Conservation (phyloP, 2,329 filamentous ascomycete genomes). For the Aspergillus calidoustus region DNA sequence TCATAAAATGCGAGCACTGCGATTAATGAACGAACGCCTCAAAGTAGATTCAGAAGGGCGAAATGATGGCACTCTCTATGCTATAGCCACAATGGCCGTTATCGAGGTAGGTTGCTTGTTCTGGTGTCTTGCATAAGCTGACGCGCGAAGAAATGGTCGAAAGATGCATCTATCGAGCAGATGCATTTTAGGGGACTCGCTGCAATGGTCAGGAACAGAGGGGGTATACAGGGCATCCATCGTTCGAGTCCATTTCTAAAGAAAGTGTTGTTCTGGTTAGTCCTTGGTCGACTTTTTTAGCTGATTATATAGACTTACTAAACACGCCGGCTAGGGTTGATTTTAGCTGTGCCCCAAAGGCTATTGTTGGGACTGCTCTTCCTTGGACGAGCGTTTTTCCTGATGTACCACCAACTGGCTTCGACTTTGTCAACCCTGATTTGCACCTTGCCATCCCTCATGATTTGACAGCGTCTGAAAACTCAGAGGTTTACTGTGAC, state of each 20-base stretch:
- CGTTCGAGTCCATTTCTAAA: constrained; percentile 33
- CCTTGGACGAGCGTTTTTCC: constrained; percentile 36
- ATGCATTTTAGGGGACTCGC: constrained; percentile 36
- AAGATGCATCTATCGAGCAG: constrained; percentile 35
- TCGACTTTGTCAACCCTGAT: constrained; percentile 31
- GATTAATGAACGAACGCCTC: constrained; percentile 36
- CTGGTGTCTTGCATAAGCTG: constrained; percentile 14
- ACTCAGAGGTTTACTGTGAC: constrained; percentile 26
- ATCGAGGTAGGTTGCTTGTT: constrained; percentile 34
- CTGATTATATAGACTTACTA: not conserved
- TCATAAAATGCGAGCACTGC: constrained; percentile 39
- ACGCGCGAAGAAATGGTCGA: constrained; percentile 39
- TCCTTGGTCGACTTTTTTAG: no score
- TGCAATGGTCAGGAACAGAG: constrained; percentile 34
- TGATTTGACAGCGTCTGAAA: constrained; percentile 16
- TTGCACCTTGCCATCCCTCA: constrained; percentile 26
- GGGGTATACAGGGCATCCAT: constrained; percentile 36
- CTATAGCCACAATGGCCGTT: constrained; percentile 39
- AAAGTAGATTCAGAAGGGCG: constrained; percentile 29
- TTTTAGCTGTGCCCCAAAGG: constrained; percentile 36
- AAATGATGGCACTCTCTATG: constrained; percentile 37
- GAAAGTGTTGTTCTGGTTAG: constrained; percentile 39
- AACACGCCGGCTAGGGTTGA: constrained; percentile 33
- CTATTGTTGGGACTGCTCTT: constrained; percentile 33
- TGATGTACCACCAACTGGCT: constrained; percentile 26